These are phyloP conservation scores for Daldinia childiae DNA, from an alignment of 495 filamentous ascomycete species.

Conservation along the genomic window DNA sequence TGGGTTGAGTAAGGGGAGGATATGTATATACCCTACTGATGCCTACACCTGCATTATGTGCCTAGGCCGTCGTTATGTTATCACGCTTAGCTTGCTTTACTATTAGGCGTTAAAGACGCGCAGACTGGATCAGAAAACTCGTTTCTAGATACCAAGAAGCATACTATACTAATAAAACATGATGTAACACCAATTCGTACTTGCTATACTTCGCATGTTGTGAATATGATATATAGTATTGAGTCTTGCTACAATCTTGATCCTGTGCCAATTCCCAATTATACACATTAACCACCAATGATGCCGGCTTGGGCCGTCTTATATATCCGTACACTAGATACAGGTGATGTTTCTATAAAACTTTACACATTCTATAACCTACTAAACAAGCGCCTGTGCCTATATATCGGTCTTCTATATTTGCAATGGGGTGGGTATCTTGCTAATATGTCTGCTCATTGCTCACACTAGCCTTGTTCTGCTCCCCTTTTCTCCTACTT, in stretches of 20 bases:
- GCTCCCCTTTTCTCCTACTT: background rate
- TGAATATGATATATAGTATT: background rate
- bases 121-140: background rate
- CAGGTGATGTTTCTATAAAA: background rate
- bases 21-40: background rate
- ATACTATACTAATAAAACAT: slow-evolving; percentile 7
- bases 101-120: slow-evolving; percentile 21
- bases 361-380: background rate
- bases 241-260: background rate
- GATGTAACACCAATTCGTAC: background rate
- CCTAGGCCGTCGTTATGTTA: background rate
- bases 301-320: too few species aligned
- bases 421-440: slow-evolving; percentile 38
- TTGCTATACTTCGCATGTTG: background rate
- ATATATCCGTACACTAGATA: background rate
- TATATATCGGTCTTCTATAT: slow-evolving; percentile 2
- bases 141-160: background rate
- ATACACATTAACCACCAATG: background rate
- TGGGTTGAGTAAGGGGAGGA: slow-evolving; percentile 63
- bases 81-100: background rate
- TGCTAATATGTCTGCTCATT: slow-evolving; percentile 12
- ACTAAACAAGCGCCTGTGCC: background rate
- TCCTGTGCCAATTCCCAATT: background rate
- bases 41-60: background rate
- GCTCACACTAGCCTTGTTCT: background rate